Percentiles rank a stretch among this genome's conserved stretches.
Evolutionary conservation across 768 basidiomycete genomes (phyloP).

Genomic region (Mycena capillaripes): DNA sequence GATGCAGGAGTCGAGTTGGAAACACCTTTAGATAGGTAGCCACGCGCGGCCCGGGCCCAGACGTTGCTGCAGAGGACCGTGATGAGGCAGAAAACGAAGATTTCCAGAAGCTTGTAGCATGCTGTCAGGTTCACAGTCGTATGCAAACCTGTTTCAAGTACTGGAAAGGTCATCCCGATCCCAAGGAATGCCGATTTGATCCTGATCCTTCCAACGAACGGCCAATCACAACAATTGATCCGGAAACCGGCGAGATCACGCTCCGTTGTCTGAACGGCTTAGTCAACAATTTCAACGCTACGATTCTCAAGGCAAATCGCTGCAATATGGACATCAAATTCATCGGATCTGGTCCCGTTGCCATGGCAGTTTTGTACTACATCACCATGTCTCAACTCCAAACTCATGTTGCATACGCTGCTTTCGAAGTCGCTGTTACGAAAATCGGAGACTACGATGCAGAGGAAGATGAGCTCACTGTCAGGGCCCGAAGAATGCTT

Average conservation of each 20-base stretch:
- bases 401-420: not conserved
- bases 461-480: not conserved
- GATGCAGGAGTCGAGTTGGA: not conserved
- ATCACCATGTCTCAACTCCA: not conserved
- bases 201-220: too few species aligned
- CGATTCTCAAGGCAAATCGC: too few species aligned
- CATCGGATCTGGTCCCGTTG: not conserved
- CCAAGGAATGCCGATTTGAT: slow-evolving; percentile 11
- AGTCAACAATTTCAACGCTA: too few species aligned
- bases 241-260: too few species aligned
- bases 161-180: slow-evolving; percentile 5
- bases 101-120: not conserved
- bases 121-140: slow-evolving; percentile 24
- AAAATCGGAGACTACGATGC: not conserved
- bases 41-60: not conserved
- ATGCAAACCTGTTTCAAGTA: slow-evolving; percentile 30
- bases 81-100: not conserved
- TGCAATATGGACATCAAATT: not conserved
- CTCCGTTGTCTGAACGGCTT: too few species aligned
- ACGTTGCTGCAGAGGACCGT: not conserved
- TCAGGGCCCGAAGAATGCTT: not conserved
- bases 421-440: not conserved
- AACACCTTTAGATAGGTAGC: not conserved
- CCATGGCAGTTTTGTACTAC: not conserved
- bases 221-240: too few species aligned